Conservation (phyloP, 2,329 filamentous ascomycete species). For the Bipolaris bicolor region DNA sequence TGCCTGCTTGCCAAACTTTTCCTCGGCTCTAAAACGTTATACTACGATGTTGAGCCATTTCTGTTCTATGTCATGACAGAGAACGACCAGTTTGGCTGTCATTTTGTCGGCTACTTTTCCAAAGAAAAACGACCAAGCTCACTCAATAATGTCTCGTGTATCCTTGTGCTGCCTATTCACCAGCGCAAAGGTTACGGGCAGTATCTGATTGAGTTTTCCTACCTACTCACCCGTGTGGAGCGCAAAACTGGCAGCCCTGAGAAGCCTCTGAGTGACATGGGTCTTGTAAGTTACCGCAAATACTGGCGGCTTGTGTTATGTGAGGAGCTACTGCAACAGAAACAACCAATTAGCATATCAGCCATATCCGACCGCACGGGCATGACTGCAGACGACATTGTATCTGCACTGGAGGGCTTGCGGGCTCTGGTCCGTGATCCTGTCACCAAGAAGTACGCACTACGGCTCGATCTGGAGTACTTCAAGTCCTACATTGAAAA, state of each 20-base stretch:
- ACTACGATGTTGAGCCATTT: slow-evolving; percentile 97
- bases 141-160: slow-evolving; percentile 97
- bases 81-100: slow-evolving; percentile 87
- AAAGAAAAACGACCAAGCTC: slow-evolving; percentile 96
- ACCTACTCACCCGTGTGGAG: slow-evolving; percentile 91
- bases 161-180: slow-evolving; percentile 92
- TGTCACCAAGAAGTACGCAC: slow-evolving; percentile 83
- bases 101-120: slow-evolving; percentile 99
- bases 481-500: slow-evolving; percentile 87
- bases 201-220: slow-evolving; percentile 96
- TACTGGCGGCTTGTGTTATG: slow-evolving; percentile 94
- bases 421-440: slow-evolving; percentile 90
- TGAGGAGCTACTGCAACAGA: slow-evolving; percentile 75
- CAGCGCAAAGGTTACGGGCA: slow-evolving; percentile 97
- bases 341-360: slow-evolving; percentile 61
- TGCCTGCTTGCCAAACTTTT: slow-evolving; percentile 96
- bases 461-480: slow-evolving; percentile 83
- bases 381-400: slow-evolving; percentile 94
- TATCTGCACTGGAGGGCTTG: slow-evolving; percentile 88
- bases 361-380: slow-evolving; percentile 87
- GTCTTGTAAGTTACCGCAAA: slow-evolving; percentile 92
- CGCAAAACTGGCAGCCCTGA: slow-evolving; percentile 94
- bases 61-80: slow-evolving; percentile 97
- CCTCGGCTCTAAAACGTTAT: slow-evolving; percentile 96
- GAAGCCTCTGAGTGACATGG: slow-evolving; percentile 97